These are phyloP conservation scores for Penstemon davidsonii DNA, from an alignment of 257 asterid species.

Conservation along the genomic window DNA sequence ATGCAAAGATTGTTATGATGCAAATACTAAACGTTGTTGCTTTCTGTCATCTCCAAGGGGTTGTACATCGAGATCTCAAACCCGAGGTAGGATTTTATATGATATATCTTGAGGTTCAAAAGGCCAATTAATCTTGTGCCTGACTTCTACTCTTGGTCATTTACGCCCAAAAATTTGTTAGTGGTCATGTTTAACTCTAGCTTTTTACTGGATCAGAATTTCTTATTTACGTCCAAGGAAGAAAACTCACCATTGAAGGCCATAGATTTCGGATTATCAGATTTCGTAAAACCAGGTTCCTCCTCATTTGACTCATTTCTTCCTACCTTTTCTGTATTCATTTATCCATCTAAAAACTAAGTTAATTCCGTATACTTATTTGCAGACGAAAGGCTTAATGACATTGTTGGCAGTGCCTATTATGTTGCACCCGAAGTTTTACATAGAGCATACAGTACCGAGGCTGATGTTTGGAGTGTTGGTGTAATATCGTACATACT, in stretches of 20 bases:
- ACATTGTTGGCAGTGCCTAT: conserved; percentile 95
- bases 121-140: conserved; percentile 18
- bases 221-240: conserved; percentile 78
- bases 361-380: conserved; percentile 7
- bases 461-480: conserved; percentile 97
- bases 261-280: conserved; percentile 93
- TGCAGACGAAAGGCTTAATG: conserved; percentile 90
- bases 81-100: conserved; percentile 59
- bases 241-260: conserved; percentile 80
- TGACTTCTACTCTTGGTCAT: no score
- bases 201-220: conserved; percentile 67
- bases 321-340: not conserved
- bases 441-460: conserved; percentile 83
- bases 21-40: conserved; percentile 78
- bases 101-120: not conserved
- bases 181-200: conserved; percentile 34
- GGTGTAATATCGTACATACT: conserved; percentile 88
- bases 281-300: conserved; percentile 92
- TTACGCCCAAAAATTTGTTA: no score
- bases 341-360: not conserved
- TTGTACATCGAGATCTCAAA: conserved; percentile 94
- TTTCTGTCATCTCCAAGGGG: conserved; percentile 94
- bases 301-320: not conserved
- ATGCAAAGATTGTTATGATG: conserved; percentile 74
- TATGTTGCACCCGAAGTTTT: conserved; percentile 98